Evolutionary conservation across 106 monocot species (phyloP).

Genomic region (Dendrobium nobile): DNA sequence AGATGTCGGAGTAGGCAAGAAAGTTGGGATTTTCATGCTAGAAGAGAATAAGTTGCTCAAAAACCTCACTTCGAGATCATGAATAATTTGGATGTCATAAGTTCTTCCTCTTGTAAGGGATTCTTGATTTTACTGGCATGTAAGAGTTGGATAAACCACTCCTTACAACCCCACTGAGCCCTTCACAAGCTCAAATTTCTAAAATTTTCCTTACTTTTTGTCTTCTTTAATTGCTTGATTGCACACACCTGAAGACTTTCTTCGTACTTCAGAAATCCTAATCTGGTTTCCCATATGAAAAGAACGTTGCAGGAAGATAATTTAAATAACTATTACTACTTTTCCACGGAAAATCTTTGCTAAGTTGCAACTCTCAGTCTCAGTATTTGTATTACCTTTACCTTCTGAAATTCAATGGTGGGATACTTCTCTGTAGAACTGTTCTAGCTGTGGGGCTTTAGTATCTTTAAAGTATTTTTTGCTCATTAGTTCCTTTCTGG

Average conservation of each 20-base stretch:
- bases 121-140: background rate
- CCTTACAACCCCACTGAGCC: too few species aligned
- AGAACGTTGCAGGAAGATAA: background rate
- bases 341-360: background rate
- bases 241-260: background rate
- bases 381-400: background rate
- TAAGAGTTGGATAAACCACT: background rate
- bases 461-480: background rate
- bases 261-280: background rate
- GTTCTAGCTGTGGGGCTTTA: too few species aligned
- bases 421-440: too few species aligned
- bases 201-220: background rate
- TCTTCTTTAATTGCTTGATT: background rate
- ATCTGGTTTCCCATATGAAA: background rate
- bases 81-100: background rate
- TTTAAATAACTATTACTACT: background rate
- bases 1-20: too few species aligned
- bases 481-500: background rate
- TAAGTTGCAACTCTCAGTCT: background rate
- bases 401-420: background rate
- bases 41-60: background rate
- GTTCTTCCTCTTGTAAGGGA: background rate
- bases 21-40: too few species aligned
- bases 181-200: background rate
- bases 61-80: background rate